Evolutionary conservation across 371 early-diverging fungal genomes (phyloP).

Genomic region (Apophysomyces variabilis): DNA sequence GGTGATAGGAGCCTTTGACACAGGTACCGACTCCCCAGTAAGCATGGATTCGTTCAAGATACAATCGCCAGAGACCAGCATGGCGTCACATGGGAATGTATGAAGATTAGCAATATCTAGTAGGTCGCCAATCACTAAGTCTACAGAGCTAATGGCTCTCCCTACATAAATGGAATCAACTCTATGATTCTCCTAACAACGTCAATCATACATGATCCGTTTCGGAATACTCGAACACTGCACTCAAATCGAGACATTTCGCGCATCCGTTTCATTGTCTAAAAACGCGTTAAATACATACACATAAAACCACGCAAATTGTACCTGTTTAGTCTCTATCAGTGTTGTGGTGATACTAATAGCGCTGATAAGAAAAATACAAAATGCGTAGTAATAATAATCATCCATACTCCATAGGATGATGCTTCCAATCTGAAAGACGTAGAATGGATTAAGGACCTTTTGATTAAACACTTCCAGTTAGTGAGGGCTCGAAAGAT

Average conservation of each 20-base stretch:
- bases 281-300: constrained; percentile 7
- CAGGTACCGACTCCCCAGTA: constrained; percentile 89
- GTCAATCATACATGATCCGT: constrained; percentile 62
- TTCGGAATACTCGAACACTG: constrained; percentile 74
- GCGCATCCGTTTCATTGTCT: constrained; percentile 79
- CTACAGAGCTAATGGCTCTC: constrained; percentile 73
- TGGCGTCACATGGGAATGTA: constrained; percentile 93
- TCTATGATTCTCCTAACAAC: no score
- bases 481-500: constrained; percentile 12
- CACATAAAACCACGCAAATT: not conserved
- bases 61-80: constrained; percentile 95
- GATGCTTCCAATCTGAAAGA: constrained; percentile 93
- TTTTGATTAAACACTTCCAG: constrained; percentile 9
- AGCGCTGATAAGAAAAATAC: constrained; percentile 85
- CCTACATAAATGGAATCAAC: constrained; percentile 31
- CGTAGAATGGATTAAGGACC: constrained; percentile 87
- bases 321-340: constrained; percentile 81
- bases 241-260: constrained; percentile 90
- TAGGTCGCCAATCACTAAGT: constrained; percentile 96
- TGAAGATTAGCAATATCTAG: constrained; percentile 78
- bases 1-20: constrained; percentile 79
- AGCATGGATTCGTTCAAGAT: constrained; percentile 99
- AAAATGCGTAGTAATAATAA: constrained; percentile 94
- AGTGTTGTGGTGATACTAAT: constrained; percentile 82
- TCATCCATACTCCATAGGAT: constrained; percentile 92